A percentile compares a stretch with the other conserved stretches of the same genome.
These are phyloP conservation scores for Phylloporus scabripes DNA, from an alignment of 768 basidiomycete genomes.

Conservation along the genomic window DNA sequence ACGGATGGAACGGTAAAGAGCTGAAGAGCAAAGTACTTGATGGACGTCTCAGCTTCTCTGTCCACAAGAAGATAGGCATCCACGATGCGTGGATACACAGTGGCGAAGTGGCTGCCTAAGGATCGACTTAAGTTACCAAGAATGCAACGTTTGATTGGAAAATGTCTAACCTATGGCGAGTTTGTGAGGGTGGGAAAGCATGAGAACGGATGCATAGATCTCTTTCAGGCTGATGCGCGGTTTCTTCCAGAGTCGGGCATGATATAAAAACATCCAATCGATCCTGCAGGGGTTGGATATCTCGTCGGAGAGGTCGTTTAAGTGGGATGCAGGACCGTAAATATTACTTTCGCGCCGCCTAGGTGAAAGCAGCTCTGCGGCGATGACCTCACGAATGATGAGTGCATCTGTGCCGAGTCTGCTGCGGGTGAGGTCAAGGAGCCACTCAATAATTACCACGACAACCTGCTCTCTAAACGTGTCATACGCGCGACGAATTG, in stretches of 20 bases:
- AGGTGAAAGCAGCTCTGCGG: slow-evolving; percentile 59
- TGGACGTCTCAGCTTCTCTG: slow-evolving; percentile 90
- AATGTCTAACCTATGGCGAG: slow-evolving; percentile 63
- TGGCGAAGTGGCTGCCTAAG: slow-evolving; percentile 76
- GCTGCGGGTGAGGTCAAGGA: slow-evolving; percentile 72
- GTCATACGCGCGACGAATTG: slow-evolving; percentile 80
- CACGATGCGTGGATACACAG: slow-evolving; percentile 80
- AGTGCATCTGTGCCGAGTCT: slow-evolving; percentile 63
- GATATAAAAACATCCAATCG: slow-evolving; percentile 75
- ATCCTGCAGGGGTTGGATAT: slow-evolving; percentile 54
- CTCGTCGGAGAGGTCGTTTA: slow-evolving; percentile 35
- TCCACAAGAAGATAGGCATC: slow-evolving; percentile 91
- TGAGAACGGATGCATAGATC: slow-evolving; percentile 71
- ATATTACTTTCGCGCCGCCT: slow-evolving; percentile 49
- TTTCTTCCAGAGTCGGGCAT: slow-evolving; percentile 80
- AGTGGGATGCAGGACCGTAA: slow-evolving; percentile 34
- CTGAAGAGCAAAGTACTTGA: slow-evolving; percentile 90
- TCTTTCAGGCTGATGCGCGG: slow-evolving; percentile 78
- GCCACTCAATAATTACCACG: slow-evolving; percentile 80
- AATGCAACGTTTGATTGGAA: background rate
- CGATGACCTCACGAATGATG: slow-evolving; percentile 67
- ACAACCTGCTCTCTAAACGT: slow-evolving; percentile 85
- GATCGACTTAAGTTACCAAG: slow-evolving; percentile 1
- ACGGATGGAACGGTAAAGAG: slow-evolving; percentile 90
- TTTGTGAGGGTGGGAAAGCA: slow-evolving; percentile 68